phyloP scores from a whole-genome alignment of 176 grass and related monocot species.

The Hordeum marinum region DNA sequence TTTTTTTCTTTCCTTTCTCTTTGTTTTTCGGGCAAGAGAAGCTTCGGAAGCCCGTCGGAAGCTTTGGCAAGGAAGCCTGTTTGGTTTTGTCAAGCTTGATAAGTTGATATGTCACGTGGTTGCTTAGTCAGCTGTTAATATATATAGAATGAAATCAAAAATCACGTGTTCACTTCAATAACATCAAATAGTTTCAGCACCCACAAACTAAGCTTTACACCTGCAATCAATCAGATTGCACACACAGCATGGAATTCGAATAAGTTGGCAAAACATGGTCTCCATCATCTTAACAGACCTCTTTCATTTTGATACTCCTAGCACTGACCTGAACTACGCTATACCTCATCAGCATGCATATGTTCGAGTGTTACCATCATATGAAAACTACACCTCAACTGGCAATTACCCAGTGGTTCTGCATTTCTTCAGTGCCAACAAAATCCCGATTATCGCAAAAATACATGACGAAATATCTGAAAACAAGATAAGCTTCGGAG shows the following conservation, averaged over 20 bases:
- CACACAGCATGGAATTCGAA: neutral
- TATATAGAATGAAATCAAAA: too few species aligned
- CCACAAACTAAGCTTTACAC: neutral
- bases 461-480: constrained; percentile 5
- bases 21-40: neutral
- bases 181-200: neutral
- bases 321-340: neutral
- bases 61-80: too few species aligned
- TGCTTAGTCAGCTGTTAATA: too few species aligned
- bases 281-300: neutral
- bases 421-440: neutral
- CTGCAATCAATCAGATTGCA: too few species aligned
- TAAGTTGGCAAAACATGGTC: neutral
- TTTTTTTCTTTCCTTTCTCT: too few species aligned
- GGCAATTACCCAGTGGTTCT: neutral
- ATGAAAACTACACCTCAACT: constrained; percentile 27
- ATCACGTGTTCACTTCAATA: neutral
- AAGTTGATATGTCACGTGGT: too few species aligned
- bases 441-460: neutral
- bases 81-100: too few species aligned
- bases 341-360: neutral
- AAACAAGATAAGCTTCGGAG: constrained; percentile 29
- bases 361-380: constrained; percentile 6
- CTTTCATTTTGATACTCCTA: neutral
- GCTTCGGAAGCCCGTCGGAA: neutral